Percentiles rank a stretch among this genome's conserved stretches.
These are phyloP conservation scores for Tylopilus vinaceipallidus DNA, from an alignment of 768 basidiomycete genomes.

Conservation along the genomic window DNA sequence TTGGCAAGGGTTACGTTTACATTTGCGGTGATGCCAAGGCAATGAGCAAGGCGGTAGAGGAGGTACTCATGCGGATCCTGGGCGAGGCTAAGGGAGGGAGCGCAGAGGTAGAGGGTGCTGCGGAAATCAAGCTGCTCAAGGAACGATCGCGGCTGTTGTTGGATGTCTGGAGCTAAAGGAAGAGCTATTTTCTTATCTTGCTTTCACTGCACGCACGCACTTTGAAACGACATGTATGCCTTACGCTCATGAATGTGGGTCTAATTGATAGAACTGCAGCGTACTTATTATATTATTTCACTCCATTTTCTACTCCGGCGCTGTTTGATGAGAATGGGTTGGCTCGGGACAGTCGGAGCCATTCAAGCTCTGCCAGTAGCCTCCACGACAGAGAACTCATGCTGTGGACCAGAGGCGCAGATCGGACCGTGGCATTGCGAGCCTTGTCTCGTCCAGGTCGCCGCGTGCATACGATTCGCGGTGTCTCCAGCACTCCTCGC, in stretches of 20 bases:
- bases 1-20: constrained; percentile 96
- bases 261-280: constrained; percentile 20
- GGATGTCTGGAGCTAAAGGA: constrained; percentile 86
- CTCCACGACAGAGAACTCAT: constrained; percentile 19
- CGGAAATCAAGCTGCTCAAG: constrained; percentile 93
- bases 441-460: constrained; percentile 12
- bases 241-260: constrained; percentile 10
- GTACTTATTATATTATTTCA: constrained; percentile 9
- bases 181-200: not conserved
- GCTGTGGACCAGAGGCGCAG: constrained; percentile 16
- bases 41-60: constrained; percentile 96
- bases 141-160: constrained; percentile 85
- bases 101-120: constrained; percentile 81
- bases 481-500: not conserved
- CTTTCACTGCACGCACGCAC: not conserved
- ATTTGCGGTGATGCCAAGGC: constrained; percentile 96
- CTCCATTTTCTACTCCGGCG: too few species aligned
- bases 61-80: constrained; percentile 76
- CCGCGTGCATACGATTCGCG: constrained; percentile 6
- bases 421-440: constrained; percentile 5
- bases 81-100: constrained; percentile 94
- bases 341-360: too few species aligned
- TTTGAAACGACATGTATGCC: constrained; percentile 8
- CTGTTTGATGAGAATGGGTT: too few species aligned
- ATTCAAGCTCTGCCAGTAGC: not conserved